Percentiles rank a stretch among this genome's conserved stretches.
phyloP scores from a whole-genome alignment of 2,329 filamentous ascomycete species.

The Phialemoniopsis sp. region DNA sequence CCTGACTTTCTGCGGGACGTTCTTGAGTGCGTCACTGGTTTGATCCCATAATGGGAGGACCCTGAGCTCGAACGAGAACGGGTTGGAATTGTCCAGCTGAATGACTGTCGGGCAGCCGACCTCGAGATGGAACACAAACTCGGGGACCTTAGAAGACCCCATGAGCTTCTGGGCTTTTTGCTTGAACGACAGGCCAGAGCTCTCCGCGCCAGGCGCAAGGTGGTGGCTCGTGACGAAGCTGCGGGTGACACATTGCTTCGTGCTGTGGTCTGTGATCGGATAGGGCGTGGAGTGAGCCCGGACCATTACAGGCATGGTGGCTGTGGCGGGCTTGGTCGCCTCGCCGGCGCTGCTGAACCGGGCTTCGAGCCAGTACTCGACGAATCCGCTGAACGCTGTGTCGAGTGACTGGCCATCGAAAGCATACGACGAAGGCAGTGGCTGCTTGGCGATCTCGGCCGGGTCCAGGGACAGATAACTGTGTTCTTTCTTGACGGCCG shows the following conservation, averaged over 20 bases:
- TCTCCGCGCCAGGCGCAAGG: conserved; percentile 23
- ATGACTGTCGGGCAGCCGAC: conserved; percentile 19
- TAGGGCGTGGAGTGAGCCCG: conserved; percentile 6
- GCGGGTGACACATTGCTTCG: background rate
- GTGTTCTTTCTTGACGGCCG: conserved; percentile 1
- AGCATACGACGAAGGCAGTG: conserved; percentile 12
- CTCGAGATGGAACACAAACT: conserved; percentile 17
- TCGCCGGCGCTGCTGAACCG: conserved; percentile 9
- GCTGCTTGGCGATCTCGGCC: conserved; percentile 3
- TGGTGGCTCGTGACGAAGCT: conserved; percentile 13
- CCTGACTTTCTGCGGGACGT: conserved; percentile 7
- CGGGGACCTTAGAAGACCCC: conserved; percentile 23
- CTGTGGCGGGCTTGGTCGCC: background rate
- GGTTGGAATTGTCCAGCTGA: conserved; percentile 18
- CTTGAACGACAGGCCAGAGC: conserved; percentile 21
- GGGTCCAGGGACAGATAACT: conserved; percentile 10
- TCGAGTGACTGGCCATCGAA: background rate
- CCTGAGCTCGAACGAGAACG: conserved; percentile 14
- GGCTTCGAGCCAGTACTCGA: conserved; percentile 30
- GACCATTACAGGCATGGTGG: conserved; percentile 13
- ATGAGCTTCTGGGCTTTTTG: conserved; percentile 26
- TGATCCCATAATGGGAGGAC: conserved; percentile 7
- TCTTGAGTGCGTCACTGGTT: conserved; percentile 10
- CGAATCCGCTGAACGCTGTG: conserved; percentile 15
- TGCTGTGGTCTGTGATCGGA: conserved; percentile 12